Evolutionary conservation across 129 eudicot genomes (phyloP), one percentile per base, ranked within the genome.

Genomic region (Artemisia tridentata): DNA sequence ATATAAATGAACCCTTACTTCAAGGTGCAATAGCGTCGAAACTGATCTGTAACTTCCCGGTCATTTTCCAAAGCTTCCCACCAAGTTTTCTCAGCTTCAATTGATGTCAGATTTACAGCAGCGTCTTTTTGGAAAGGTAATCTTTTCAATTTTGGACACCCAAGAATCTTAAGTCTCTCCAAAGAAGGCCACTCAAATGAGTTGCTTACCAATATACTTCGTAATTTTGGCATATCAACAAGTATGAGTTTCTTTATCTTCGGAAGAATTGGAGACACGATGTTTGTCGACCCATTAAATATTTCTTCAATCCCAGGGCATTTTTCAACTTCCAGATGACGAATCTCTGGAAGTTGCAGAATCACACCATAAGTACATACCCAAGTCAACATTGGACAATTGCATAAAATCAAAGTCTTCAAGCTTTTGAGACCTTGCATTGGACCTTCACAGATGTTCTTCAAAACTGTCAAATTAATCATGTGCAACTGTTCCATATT

Each of bases 151-250:
- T 46, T 7, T 0, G 74, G 80, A 48, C 80, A 75, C 46, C 61
- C 50, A 49, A 65, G 27, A 31, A 75, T 75, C 49, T 47, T 16
- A 16, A 75, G 74, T 55, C 5, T 75, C 68, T 55, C 60, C 48
- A 75, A 58, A 38, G 74, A 67, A 25, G 80, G 80, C 80, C 80
- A 75, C 31, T 75, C 25, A 31, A 67, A 57, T 58, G 74, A n/a
- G 52, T 67, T 49, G 17, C 46, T 53, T 46, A 38, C n/a, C 60
- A 53, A 47, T 21, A 75, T 67, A 16, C 62, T 67, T 16, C 15
- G 58, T 25, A 75, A 16, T 18, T 58, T 57, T 25, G 74, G 62
- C 80, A 75, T 46, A 57, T 75, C 62, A 75, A 75, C 19, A 47
- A 75, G 80, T 67, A 57, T 75, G 11, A 75, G 61, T 46, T 57